Conservation (phyloP, 2,329 filamentous ascomycete species). For the Rachicladosporium sp. region DNA sequence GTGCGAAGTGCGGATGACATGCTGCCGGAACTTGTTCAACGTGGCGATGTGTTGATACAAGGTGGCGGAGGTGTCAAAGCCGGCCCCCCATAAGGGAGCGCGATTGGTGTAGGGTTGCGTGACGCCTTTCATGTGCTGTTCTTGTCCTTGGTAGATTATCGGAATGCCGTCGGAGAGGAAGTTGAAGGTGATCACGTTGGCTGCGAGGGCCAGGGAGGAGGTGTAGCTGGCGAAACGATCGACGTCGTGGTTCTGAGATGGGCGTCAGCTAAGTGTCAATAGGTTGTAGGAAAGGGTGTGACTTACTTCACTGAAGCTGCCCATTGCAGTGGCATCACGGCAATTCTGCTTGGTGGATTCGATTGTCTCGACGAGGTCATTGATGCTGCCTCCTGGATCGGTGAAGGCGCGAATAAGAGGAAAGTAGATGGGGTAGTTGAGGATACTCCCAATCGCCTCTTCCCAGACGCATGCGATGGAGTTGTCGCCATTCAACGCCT, state of each 20-base stretch:
- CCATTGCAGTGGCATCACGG: conserved; percentile 26
- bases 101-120: conserved; percentile 23
- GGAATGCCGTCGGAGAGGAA: conserved; percentile 32
- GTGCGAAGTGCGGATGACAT: conserved; percentile 26
- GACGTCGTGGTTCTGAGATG: conserved; percentile 26
- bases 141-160: conserved; percentile 31
- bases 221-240: conserved; percentile 27
- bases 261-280: background rate
- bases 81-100: conserved; percentile 26
- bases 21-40: conserved; percentile 32
- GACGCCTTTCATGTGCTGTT: conserved; percentile 28
- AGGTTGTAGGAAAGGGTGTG: background rate
- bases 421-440: conserved; percentile 30
- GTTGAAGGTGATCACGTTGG: conserved; percentile 28
- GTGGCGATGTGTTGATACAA: conserved; percentile 29
- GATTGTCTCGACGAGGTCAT: conserved; percentile 25
- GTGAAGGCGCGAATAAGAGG: conserved; percentile 26
- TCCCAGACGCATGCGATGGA: conserved; percentile 14
- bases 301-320: conserved; percentile 24
- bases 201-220: conserved; percentile 24
- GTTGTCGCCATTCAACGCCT: conserved; percentile 18
- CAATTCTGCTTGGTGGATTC: conserved; percentile 23
- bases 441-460: conserved; percentile 23
- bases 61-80: conserved; percentile 27
- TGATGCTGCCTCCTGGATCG: conserved; percentile 25